phyloP scores from a whole-genome alignment of 306 rosid genomes.

The Morella rubra region DNA sequence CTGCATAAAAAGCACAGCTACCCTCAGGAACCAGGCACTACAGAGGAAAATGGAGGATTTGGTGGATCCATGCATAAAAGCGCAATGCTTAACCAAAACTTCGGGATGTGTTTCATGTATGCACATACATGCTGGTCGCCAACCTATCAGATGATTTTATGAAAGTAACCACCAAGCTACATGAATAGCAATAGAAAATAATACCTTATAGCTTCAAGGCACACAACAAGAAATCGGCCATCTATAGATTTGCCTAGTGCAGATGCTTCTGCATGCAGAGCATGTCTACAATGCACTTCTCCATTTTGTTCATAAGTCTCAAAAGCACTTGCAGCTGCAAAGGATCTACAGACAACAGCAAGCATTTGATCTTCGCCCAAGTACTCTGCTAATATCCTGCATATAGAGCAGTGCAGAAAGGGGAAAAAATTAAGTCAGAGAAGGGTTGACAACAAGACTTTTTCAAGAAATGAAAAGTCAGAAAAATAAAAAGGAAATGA shows the following conservation, averaged over 20 bases:
- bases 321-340: slow-evolving; percentile 40
- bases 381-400: slow-evolving; percentile 65
- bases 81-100: no score
- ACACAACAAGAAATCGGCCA: slow-evolving; percentile 46
- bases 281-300: slow-evolving; percentile 41
- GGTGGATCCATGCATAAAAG: no score
- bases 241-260: slow-evolving; percentile 33
- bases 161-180: neutral
- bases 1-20: no score
- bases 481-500: neutral
- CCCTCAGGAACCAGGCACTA: no score
- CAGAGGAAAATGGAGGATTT: no score
- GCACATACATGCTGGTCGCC: no score
- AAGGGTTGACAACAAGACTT: neutral
- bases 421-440: slow-evolving; percentile 8
- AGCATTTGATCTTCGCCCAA: slow-evolving; percentile 63
- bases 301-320: slow-evolving; percentile 42
- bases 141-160: no score
- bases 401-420: slow-evolving; percentile 7
- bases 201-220: slow-evolving; percentile 60
- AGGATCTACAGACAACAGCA: slow-evolving; percentile 52
- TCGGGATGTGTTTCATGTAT: no score
- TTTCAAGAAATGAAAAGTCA: neutral
- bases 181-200: neutral
- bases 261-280: slow-evolving; percentile 42